Percentiles rank a stretch among this genome's conserved stretches.
Evolutionary conservation across 139 green algal species (phyloP).

Genomic region (Coelastrella sp.): DNA sequence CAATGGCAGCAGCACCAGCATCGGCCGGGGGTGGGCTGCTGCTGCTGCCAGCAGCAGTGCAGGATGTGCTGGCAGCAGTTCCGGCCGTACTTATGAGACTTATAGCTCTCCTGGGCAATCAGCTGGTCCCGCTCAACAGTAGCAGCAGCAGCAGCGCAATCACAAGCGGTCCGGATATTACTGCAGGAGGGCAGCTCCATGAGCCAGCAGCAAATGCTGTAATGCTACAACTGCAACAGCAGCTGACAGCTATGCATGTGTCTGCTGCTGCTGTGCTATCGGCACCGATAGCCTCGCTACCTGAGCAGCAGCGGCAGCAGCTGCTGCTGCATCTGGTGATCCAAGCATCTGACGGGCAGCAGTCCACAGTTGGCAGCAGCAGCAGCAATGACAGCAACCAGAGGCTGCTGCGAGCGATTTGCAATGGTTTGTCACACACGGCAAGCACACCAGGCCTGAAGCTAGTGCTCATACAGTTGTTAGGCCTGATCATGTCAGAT

Average conservation of each 20-base stretch:
- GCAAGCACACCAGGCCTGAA: background rate
- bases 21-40: constrained; percentile 24
- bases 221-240: constrained; percentile 21
- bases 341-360: background rate
- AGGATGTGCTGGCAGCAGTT: background rate
- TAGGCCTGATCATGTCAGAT: constrained; percentile 53
- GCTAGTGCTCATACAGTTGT: constrained; percentile 43
- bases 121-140: background rate
- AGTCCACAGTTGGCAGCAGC: constrained; percentile 10
- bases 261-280: constrained; percentile 5
- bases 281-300: background rate
- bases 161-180: background rate
- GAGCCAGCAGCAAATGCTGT: background rate
- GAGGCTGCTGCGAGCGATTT: background rate
- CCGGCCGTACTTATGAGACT: background rate
- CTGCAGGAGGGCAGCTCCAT: background rate
- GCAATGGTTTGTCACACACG: background rate
- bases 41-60: constrained; percentile 41
- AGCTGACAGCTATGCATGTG: constrained; percentile 9
- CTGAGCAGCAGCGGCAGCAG: constrained; percentile 17
- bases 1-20: constrained; percentile 31
- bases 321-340: constrained; percentile 31
- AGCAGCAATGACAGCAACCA: background rate
- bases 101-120: background rate
- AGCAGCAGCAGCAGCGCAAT: background rate